Evolutionary conservation across 495 filamentous ascomycete genomes (phyloP), one percentile per base, ranked within the genome.

Genomic region (Chaetomium cochliodes): DNA sequence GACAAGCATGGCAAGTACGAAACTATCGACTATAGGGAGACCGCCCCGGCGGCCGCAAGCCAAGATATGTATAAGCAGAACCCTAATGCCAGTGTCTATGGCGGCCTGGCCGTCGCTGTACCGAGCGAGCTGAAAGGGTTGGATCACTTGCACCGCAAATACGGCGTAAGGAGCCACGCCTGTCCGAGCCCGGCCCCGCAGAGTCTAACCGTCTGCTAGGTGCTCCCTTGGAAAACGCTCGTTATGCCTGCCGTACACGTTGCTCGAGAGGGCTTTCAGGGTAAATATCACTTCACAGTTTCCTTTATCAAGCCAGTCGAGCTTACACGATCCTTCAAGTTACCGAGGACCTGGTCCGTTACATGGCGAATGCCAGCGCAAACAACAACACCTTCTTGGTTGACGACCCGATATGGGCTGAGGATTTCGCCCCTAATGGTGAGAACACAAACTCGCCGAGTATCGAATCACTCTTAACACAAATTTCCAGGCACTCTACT

Each of bases 341-440:
- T n/a, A 87, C 83, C 16, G 75, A 83, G 66, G 92, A 96, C 69
- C 72, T 90, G 46, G 84, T 92, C 20, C 78, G 78, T 20, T 89
- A 92, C 65, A 92, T 93, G 86, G 57, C 72, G 2, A 56, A 28
- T 13, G 81, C 78, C 7, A 68, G 62, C 1, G 52, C 58, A 4
- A 67, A 67, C 0, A 71, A 67, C 1, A 69, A 72, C 42, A 80
- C 90, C 60, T 96, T 96, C 66, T 74, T 96, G 0, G 79, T 84
- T 0, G 79, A 87, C 0, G 84, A 96, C 62, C 89, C 90, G 0
- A 81, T 83, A 0, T 97, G 90, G 88, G 90, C 92, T 5, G 70
- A 89, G 23, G 93, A 97, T 66, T 97, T 96, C 74, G 92, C 92
- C 16, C 93, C 93, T 0, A 87, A 93, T 59, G 82, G 81, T 77